Base-by-base conservation (phyloP, 2,329 filamentous ascomycete genomes). In the Aschersonia sp. region DNA sequence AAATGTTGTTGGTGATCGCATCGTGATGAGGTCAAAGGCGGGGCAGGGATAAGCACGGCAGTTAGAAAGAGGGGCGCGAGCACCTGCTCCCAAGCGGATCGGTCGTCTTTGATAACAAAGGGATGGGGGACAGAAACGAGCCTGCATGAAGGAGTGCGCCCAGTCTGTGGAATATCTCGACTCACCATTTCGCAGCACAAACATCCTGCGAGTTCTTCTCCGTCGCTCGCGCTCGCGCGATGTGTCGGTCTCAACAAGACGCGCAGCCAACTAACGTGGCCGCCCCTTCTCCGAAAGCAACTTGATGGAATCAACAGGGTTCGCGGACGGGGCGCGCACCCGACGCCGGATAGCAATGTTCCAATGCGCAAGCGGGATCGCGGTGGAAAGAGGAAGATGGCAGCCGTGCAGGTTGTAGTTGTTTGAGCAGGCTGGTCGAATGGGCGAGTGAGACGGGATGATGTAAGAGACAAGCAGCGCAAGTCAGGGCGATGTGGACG, bases 171-270 rank as follows among this genome's bases (percentile, higher is more conserved):
- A 4, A 22, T 22, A 9, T 7, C 4, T 31, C 40, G 30, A 65
- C 72, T 59, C 60, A 68, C 67, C 66, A 59, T 68, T 69, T 51
- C 63, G 61, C 52, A 68, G 62, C 50, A 69, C 62, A 56, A 70
- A 70, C 68, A 70, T 70, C 46, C 46, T 51, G 49, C 8, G 35
- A 4, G 8, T 37, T 12, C 35, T 12, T 37, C 12, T 37, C 35
- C 35, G 35, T 9, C 35, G 35, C 35, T 12, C 35, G 35, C 35
- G 12, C 8, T 12, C 35, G 35, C 12, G 35, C 12, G 35, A 8
- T 37, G 8, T 37, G 12, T 12, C 35, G 35, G 8, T 37, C 35
- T 5, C 5, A 4, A 37, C 35, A 4, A 12, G 12, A 8, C 35
- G 35, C 35, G 35, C 35, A 37, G 35, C 35, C 35, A 5, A 37